phyloP scores from a whole-genome alignment of 208 protist species.

The Herpetomonas samuelpessoai region DNA sequence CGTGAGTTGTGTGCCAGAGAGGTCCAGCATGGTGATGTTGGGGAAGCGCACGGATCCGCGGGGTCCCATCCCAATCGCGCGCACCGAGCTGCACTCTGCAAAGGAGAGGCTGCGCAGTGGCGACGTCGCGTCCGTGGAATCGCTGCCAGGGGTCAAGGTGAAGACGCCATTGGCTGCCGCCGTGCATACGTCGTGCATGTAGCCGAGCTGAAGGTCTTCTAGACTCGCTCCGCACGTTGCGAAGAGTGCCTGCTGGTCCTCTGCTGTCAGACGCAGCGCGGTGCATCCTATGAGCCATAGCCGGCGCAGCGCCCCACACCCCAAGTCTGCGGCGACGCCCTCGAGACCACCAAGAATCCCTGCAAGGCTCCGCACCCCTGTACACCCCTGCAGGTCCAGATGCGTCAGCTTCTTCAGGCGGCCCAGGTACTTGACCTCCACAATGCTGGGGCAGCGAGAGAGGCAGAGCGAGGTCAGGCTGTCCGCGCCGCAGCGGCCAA shows the following conservation, averaged over 20 bases:
- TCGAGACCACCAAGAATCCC: background rate
- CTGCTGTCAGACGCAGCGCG: background rate
- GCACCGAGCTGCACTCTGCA: background rate
- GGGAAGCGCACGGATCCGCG: too few relatives aligned
- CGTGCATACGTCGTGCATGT: too few relatives aligned
- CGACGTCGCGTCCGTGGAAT: too few relatives aligned
- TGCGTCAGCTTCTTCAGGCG: background rate
- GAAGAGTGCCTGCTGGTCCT: background rate
- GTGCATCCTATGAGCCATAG: background rate
- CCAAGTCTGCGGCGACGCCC: background rate
- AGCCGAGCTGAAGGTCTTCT: background rate
- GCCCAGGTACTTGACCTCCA: background rate
- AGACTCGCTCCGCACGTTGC: background rate
- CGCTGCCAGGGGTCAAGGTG: too few relatives aligned
- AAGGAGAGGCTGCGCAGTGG: background rate
- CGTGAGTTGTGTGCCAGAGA: background rate
- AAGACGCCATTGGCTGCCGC: background rate
- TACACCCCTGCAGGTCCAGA: conserved; percentile 7
- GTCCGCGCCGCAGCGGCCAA: background rate
- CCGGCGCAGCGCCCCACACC: background rate
- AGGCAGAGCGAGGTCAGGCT: background rate
- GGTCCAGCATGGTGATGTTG: background rate
- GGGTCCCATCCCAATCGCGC: too few relatives aligned
- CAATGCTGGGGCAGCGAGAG: background rate
- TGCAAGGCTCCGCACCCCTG: background rate